phyloP scores from a whole-genome alignment of 768 basidiomycete genomes.

The Suillus placidus region DNA sequence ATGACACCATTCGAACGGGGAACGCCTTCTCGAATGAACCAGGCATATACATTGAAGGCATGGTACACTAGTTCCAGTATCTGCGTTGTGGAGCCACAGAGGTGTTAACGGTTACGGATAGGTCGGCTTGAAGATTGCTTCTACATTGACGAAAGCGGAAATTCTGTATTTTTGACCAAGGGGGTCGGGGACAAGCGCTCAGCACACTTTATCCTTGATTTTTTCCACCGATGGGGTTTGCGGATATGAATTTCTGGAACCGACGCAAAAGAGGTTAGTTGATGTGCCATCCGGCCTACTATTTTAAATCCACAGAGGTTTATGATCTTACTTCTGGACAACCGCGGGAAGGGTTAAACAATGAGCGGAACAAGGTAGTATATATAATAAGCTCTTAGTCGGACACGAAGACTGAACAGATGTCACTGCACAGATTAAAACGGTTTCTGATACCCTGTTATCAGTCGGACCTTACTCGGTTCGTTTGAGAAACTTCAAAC shows the following conservation, averaged over 20 bases:
- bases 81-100: background rate
- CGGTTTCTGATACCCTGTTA: too few relatives aligned
- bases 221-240: background rate
- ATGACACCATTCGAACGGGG: slow-evolving; percentile 57
- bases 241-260: background rate
- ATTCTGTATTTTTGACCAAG: slow-evolving; percentile 60
- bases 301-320: background rate
- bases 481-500: too few relatives aligned
- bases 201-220: slow-evolving; percentile 38
- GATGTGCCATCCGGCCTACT: background rate
- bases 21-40: slow-evolving; percentile 86
- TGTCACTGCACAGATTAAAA: background rate
- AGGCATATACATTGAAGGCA: slow-evolving; percentile 70
- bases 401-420: background rate
- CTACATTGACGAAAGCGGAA: slow-evolving; percentile 59
- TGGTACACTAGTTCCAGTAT: slow-evolving; percentile 42
- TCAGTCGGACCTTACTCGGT: too few relatives aligned
- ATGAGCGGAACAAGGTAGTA: background rate
- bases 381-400: background rate
- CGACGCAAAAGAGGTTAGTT: background rate
- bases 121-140: slow-evolving; percentile 90
- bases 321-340: background rate
- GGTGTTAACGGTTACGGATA: slow-evolving; percentile 28
- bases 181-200: slow-evolving; percentile 62
- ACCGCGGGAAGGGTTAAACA: background rate